Evolutionary conservation across 306 rosid species (phyloP), one percentile per base, ranked within the genome.

Genomic region (Prunus davidiana): DNA sequence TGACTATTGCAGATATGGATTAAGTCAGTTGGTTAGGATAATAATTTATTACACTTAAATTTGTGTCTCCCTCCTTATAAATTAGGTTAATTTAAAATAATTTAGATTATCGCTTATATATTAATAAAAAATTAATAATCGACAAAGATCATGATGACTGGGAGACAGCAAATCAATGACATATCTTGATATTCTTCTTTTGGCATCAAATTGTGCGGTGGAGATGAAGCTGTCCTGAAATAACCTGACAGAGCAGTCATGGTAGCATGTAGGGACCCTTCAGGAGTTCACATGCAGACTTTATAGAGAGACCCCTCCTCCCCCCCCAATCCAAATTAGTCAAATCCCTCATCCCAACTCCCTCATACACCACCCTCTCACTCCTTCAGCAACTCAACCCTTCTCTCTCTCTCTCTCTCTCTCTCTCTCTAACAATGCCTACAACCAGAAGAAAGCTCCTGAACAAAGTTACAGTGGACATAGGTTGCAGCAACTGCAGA

Each of bases 401-500:
- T 55, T 13, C 81, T n/a, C 43, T 18, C 54, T 67, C 52, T 18
- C 25, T 27, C 28, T 27, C 32, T 38, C 77, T 51, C 75, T 58
- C 74, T 74, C 63, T 77, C 78, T 11, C 67, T 1, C 47, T 1
- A 15, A 69, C 79, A 81, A 89, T 95, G 98, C 81, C 91, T 25
- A 80, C 43, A 22, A 57, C 81, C 51, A 87, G 83, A 67, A 88
- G 63, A 76, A 95, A 87, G 64, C 82, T 88, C 25, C 57, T 88
- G 5, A 92, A 79, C 87, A 77, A 81, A 10, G 85, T 84, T 0
- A 76, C 97, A 30, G 88, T 92, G 46, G 82, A 81, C 79, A 76
- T 95, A 1, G 90, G 90, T 52, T 93, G 98, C 66, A 73, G 87
- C 81, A 85, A 89, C 80, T 95, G 97, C 88, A 82, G 80, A 67